A percentile compares a stretch with the other conserved stretches of the same genome.
phyloP scores from a whole-genome alignment of 495 filamentous ascomycete genomes.

The Talaromyces borbonicus region DNA sequence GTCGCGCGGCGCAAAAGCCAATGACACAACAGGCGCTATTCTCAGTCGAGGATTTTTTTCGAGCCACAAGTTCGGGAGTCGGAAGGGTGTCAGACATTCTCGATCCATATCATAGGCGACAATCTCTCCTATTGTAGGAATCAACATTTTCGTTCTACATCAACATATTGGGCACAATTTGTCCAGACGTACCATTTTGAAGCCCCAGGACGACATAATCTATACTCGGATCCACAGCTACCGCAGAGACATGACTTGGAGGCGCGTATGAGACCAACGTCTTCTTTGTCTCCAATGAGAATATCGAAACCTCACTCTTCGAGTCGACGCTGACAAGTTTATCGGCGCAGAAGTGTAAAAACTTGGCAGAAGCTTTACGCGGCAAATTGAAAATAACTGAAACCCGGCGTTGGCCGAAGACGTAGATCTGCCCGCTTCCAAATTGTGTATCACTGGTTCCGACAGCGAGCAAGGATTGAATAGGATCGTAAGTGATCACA shows the following conservation, averaged over 20 bases:
- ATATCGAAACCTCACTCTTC: constrained; percentile 73
- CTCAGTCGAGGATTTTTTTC: constrained; percentile 49
- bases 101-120: constrained; percentile 86
- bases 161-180: not conserved
- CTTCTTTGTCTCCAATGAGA: constrained; percentile 55
- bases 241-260: constrained; percentile 56
- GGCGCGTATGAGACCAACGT: constrained; percentile 57
- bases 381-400: constrained; percentile 55
- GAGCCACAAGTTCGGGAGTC: constrained; percentile 75
- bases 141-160: constrained; percentile 9
- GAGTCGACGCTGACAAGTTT: constrained; percentile 75
- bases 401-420: constrained; percentile 81
- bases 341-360: constrained; percentile 65
- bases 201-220: constrained; percentile 83
- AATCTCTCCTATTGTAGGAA: constrained; percentile 51
- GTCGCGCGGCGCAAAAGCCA: constrained; percentile 82
- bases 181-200: constrained; percentile 45
- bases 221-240: constrained; percentile 74
- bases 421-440: constrained; percentile 72
- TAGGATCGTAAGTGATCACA: constrained; percentile 77
- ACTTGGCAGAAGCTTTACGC: constrained; percentile 56
- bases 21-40: constrained; percentile 53
- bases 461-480: constrained; percentile 89
- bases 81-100: constrained; percentile 61
- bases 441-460: constrained; percentile 76